A percentile compares a stretch with the other conserved stretches of the same genome.
phyloP scores from a whole-genome alignment of 2,329 filamentous ascomycete genomes.

The Metarhizium sp. region DNA sequence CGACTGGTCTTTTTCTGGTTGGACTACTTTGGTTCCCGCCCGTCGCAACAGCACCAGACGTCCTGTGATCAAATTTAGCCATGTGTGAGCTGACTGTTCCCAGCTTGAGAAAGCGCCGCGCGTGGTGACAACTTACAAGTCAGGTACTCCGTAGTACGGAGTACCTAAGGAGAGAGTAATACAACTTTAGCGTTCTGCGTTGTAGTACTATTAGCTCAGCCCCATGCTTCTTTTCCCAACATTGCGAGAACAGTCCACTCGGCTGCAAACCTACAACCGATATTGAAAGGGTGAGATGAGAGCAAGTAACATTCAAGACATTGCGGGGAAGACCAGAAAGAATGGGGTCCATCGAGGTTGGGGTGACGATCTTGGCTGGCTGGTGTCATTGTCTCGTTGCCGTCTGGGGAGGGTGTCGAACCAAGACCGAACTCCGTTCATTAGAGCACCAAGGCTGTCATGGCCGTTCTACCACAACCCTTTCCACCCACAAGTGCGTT shows the following conservation, averaged over 20 bases:
- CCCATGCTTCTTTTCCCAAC: not conserved
- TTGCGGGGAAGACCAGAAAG: not conserved
- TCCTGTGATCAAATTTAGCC: not conserved
- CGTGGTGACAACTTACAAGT: not conserved
- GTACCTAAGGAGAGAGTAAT: no score
- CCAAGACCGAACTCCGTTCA: no score
- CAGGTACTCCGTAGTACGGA: not conserved
- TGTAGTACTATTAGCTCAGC: no score
- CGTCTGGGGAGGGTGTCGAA: not conserved
- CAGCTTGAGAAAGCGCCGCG: not conserved
- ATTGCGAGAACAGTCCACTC: not conserved
- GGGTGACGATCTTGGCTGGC: not conserved
- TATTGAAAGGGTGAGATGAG: not conserved
- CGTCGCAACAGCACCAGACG: not conserved
- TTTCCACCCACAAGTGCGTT: not conserved
- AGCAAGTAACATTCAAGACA: not conserved
- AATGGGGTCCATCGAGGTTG: not conserved
- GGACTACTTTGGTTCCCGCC: not conserved
- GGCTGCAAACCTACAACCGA: not conserved
- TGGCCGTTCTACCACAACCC: not conserved
- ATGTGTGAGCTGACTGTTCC: not conserved
- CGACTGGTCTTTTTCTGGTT: not conserved
- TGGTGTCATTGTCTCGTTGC: not conserved
- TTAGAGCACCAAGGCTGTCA: not conserved
- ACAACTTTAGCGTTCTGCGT: no score